phyloP scores from a whole-genome alignment of 2,329 filamentous ascomycete species.

The Aspergillus sp. region DNA sequence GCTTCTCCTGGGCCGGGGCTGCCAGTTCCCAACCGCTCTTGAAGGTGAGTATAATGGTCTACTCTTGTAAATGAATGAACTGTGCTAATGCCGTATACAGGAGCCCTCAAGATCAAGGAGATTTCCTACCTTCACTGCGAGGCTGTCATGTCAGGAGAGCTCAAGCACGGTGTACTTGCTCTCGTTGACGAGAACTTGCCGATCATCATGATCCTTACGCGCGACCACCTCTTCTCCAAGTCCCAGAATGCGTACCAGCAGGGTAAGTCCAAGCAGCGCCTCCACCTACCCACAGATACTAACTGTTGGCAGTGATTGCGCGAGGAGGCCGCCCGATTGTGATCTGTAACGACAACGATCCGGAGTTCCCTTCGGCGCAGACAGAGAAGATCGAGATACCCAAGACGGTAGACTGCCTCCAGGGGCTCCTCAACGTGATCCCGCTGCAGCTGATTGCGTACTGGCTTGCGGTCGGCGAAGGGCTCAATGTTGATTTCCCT shows the following conservation, averaged over 20 bases:
- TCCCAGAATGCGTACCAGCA: constrained; percentile 99
- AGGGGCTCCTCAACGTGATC: constrained; percentile 95
- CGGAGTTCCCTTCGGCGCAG: constrained; percentile 78
- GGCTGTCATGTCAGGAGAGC: constrained; percentile 98
- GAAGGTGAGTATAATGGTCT: constrained; percentile 55
- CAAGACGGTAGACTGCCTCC: constrained; percentile 86
- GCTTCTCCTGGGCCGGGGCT: constrained; percentile 84
- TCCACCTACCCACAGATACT: no score
- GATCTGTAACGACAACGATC: constrained; percentile 86
- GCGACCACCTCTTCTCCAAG: constrained; percentile 93
- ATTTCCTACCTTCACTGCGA: constrained; percentile 99
- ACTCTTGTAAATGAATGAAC: not conserved
- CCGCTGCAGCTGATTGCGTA: constrained; percentile 97
- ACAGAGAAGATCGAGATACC: constrained; percentile 97
- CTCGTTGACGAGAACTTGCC: constrained; percentile 96
- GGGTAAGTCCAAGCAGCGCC: constrained; percentile 51
- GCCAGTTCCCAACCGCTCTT: constrained; percentile 88
- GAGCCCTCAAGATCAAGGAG: constrained; percentile 98
- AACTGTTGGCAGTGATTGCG: constrained; percentile 63
- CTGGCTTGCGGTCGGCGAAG: constrained; percentile 94
- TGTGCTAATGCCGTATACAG: constrained; percentile 21
- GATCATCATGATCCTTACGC: constrained; percentile 98
- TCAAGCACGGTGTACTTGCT: constrained; percentile 97
- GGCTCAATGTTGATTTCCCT: constrained; percentile 95
- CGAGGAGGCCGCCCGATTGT: constrained; percentile 94